These are phyloP conservation scores for Colletotrichum sp. DNA, from an alignment of 2,329 filamentous ascomycete species.

Conservation along the genomic window DNA sequence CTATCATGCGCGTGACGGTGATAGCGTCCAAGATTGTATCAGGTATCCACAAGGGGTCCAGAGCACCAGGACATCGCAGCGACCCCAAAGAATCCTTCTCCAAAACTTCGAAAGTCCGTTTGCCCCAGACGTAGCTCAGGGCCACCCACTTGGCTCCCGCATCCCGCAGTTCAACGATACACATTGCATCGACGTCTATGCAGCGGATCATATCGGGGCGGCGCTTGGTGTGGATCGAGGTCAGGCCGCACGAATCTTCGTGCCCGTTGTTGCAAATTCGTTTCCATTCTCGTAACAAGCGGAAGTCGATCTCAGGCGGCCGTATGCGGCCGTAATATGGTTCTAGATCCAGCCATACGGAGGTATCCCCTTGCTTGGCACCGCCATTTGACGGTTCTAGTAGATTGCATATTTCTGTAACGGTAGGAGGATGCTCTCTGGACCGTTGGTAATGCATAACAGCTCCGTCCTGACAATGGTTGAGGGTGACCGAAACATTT, in stretches of 20 bases:
- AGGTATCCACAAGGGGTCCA: background rate
- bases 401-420: background rate
- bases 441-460: background rate
- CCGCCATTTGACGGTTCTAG: background rate
- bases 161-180: background rate
- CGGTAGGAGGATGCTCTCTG: background rate
- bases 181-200: background rate
- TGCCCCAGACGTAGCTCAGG: background rate
- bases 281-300: background rate
- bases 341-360: background rate
- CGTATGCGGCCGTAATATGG: background rate
- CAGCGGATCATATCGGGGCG: background rate
- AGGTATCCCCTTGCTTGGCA: rapidly evolving
- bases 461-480: background rate
- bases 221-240: background rate
- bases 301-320: rapidly evolving
- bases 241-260: background rate
- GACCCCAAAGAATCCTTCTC: background rate
- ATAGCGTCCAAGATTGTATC: background rate
- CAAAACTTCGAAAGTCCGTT: background rate
- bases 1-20: background rate
- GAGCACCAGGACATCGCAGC: background rate
- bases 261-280: background rate
- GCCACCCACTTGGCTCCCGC: background rate
- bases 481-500: background rate